phyloP scores from a whole-genome alignment of 116 monocot species.

The Posidonia oceanica region DNA sequence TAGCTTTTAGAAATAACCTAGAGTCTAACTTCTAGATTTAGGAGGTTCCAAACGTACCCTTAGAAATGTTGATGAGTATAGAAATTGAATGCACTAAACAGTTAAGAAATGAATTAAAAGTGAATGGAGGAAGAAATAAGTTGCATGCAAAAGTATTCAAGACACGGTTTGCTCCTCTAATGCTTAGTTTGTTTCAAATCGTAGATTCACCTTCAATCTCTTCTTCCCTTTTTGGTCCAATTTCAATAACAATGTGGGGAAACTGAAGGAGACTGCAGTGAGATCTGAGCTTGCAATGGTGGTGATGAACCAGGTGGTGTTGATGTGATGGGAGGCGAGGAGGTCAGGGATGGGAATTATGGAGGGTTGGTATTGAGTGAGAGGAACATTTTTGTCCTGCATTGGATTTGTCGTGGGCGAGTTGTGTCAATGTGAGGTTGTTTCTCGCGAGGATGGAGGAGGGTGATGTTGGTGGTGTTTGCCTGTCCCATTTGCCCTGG shows the following conservation, averaged over 20 bases:
- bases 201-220: too few relatives aligned
- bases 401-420: conserved; percentile 73
- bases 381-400: conserved; percentile 49
- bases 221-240: conserved; percentile 45
- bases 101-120: too few relatives aligned
- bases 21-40: too few relatives aligned
- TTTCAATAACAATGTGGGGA: conserved; percentile 39
- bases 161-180: too few relatives aligned
- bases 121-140: too few relatives aligned
- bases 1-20: too few relatives aligned
- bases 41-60: too few relatives aligned
- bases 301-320: conserved; percentile 84
- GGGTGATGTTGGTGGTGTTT: conserved; percentile 62
- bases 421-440: conserved; percentile 73
- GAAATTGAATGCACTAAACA: too few relatives aligned
- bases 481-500: conserved; percentile 59
- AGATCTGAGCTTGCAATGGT: conserved; percentile 43
- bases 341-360: conserved; percentile 25
- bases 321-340: conserved; percentile 39
- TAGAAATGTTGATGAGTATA: too few relatives aligned
- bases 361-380: conserved; percentile 37
- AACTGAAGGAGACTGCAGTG: conserved; percentile 54
- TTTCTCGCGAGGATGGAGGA: conserved; percentile 42
- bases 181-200: too few relatives aligned
- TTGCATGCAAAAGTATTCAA: too few relatives aligned